Conservation (phyloP, 441 rosid species). For the Aquilaria agallochum region DNA sequence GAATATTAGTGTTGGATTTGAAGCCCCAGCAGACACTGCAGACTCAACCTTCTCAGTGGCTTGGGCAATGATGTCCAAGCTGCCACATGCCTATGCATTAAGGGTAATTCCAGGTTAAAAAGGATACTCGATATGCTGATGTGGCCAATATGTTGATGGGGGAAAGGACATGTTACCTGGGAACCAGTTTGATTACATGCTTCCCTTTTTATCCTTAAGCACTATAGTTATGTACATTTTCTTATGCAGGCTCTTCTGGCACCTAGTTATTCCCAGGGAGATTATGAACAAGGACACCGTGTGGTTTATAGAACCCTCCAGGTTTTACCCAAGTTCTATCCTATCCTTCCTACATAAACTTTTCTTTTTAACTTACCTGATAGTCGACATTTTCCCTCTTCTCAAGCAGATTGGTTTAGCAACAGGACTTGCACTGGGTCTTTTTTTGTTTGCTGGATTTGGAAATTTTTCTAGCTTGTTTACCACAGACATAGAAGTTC, state of each 20-base stretch:
- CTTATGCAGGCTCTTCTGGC: constrained; percentile 83
- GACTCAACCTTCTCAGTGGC: too few relatives aligned
- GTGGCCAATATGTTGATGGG: too few relatives aligned
- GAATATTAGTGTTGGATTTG: too few relatives aligned
- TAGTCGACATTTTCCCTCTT: constrained; percentile 6
- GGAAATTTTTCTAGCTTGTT: constrained; percentile 74
- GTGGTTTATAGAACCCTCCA: constrained; percentile 61
- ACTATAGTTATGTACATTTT: neutral
- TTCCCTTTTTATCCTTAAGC: too few relatives aligned
- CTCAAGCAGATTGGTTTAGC: constrained; percentile 66
- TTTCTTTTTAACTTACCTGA: constrained; percentile 11
- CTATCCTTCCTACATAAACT: neutral
- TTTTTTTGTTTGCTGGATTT: constrained; percentile 59
- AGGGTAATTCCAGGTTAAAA: too few relatives aligned
- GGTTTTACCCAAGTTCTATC: constrained; percentile 30
- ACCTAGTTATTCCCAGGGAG: constrained; percentile 58
- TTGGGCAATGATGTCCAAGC: too few relatives aligned
- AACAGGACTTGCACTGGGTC: constrained; percentile 73
- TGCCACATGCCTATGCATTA: too few relatives aligned
- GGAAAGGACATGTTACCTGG: too few relatives aligned
- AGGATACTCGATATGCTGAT: too few relatives aligned
- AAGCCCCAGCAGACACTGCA: too few relatives aligned
- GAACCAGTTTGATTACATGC: too few relatives aligned
- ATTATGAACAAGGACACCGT: constrained; percentile 64
- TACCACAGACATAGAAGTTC: constrained; percentile 74